Evolutionary conservation across 352 stramenopile genomes (phyloP), one percentile per base, ranked within the genome.

Genomic region (Pythium brassicae): DNA sequence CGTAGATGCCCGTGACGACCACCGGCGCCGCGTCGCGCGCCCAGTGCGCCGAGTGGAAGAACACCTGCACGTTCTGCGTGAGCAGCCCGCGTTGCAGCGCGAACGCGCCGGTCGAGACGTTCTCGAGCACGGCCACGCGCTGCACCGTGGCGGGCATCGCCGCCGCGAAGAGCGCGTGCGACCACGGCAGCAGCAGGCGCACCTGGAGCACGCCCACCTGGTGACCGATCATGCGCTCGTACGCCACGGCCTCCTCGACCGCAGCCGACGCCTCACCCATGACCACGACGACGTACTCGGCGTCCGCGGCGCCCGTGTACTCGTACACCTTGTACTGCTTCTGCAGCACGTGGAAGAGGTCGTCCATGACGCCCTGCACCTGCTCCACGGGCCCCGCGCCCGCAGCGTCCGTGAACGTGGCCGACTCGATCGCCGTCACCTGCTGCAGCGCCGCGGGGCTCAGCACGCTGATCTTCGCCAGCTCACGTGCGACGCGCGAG

Each of bases 271-370:
- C 84, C 29, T 89, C 74, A 43, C 82, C 82, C 15, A 91, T 70
- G 49, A 89, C 75, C 11, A 92, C 79, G 35, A 92, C 63, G 4
- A 92, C 82, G 58, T 63, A 64, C 68, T 90, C 75, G 20, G 84
- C 84, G 46, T 94, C 77, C 5, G 65, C 15, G 0, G 71, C 66
- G 43, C 84, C 84, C 39, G 72, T 65, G 66, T 94, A 93, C 64
- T 94, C 84, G 69, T 89, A 92, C 47, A 93, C 69, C 22, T 78
- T 73, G 71, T 92, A 92, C 64, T 91, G 78, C 51, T 77, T 75
- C 63, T 88, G 77, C 26, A 89, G 71, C 32, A 88, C 79, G 35
- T 79, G 72, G 61, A 80, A 88, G 12, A 90, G 65, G 46, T 87
- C 73, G 68, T 91, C 71, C 80, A 92, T 89, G 37, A 87, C 76